phyloP scores from a whole-genome alignment of 371 early-diverging fungal genomes.

The Rhizomucor pusillus region DNA sequence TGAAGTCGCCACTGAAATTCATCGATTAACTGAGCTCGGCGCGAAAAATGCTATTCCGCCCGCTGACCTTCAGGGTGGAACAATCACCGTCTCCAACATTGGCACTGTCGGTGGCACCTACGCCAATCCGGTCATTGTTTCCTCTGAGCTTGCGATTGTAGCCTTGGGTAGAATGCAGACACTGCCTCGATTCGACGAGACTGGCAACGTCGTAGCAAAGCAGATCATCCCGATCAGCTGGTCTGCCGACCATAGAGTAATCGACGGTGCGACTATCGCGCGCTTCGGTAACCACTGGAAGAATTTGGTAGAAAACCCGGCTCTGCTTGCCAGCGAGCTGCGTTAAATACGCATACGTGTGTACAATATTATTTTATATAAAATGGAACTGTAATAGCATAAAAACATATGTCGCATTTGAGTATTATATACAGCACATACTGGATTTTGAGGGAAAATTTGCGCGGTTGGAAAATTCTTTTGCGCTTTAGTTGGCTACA shows the following conservation, averaged over 20 bases:
- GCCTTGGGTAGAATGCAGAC: constrained; percentile 86
- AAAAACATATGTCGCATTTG: too few relatives aligned
- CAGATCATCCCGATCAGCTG: constrained; percentile 82
- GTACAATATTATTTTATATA: not conserved
- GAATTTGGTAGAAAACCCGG: constrained; percentile 80
- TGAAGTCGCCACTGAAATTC: constrained; percentile 87
- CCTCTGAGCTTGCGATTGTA: constrained; percentile 87
- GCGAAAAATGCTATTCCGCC: constrained; percentile 60
- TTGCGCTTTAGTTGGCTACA: too few relatives aligned
- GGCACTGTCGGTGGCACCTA: constrained; percentile 93
- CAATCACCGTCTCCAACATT: constrained; percentile 93
- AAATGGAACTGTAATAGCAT: too few relatives aligned
- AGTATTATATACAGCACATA: too few relatives aligned
- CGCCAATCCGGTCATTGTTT: constrained; percentile 89
- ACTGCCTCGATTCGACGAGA: constrained; percentile 79
- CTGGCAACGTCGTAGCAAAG: constrained; percentile 65
- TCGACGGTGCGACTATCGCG: constrained; percentile 97
- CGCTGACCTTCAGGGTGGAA: constrained; percentile 81
- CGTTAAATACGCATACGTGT: constrained; percentile 40
- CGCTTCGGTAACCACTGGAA: constrained; percentile 89
- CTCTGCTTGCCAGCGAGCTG: constrained; percentile 55
- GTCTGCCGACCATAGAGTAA: constrained; percentile 96
- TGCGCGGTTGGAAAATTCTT: too few relatives aligned
- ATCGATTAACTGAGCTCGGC: constrained; percentile 73
- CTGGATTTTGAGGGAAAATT: too few relatives aligned